phyloP scores from a whole-genome alignment of 148 eudicot genomes.

The Rhododendron ferrugineum region DNA sequence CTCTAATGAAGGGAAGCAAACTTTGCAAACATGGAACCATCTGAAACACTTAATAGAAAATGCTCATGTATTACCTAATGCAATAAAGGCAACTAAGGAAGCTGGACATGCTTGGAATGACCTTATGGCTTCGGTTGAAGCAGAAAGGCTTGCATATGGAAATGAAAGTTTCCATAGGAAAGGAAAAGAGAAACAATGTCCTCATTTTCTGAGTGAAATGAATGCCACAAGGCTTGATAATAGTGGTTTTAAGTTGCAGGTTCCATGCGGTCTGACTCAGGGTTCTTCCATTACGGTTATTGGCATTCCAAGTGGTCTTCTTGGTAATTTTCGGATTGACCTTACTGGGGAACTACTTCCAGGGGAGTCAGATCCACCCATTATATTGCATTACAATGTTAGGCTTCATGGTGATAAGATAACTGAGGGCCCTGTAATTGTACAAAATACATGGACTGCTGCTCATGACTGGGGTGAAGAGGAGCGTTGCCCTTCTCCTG shows the following conservation, averaged over 20 bases:
- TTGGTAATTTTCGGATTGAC: slow-evolving; percentile 81
- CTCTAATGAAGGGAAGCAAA: slow-evolving; percentile 54
- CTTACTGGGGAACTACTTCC: slow-evolving; percentile 87
- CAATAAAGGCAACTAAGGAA: slow-evolving; percentile 76
- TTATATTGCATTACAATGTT: slow-evolving; percentile 90
- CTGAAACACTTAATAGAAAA: slow-evolving; percentile 51
- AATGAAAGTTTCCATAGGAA: slow-evolving; percentile 49
- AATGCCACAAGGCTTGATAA: slow-evolving; percentile 58
- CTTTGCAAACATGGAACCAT: slow-evolving; percentile 77
- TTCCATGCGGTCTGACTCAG: slow-evolving; percentile 94
- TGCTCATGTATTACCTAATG: slow-evolving; percentile 74
- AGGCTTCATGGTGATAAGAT: slow-evolving; percentile 90
- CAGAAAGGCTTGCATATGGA: slow-evolving; percentile 45
- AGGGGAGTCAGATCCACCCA: slow-evolving; percentile 92
- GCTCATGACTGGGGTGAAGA: slow-evolving; percentile 97
- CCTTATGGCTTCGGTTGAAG: slow-evolving; percentile 74
- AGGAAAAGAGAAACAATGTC: slow-evolving; percentile 90
- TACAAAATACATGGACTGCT: slow-evolving; percentile 95
- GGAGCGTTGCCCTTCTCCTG: slow-evolving; percentile 82
- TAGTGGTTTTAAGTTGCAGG: slow-evolving; percentile 54
- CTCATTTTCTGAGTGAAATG: slow-evolving; percentile 77
- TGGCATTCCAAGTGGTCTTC: slow-evolving; percentile 84
- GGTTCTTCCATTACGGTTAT: slow-evolving; percentile 90
- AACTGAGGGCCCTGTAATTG: slow-evolving; percentile 92
- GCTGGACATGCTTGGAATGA: slow-evolving; percentile 80